Evolutionary conservation across 1,139 yeast genomes (phyloP).

Genomic region (Martiniozyma asiatica): DNA sequence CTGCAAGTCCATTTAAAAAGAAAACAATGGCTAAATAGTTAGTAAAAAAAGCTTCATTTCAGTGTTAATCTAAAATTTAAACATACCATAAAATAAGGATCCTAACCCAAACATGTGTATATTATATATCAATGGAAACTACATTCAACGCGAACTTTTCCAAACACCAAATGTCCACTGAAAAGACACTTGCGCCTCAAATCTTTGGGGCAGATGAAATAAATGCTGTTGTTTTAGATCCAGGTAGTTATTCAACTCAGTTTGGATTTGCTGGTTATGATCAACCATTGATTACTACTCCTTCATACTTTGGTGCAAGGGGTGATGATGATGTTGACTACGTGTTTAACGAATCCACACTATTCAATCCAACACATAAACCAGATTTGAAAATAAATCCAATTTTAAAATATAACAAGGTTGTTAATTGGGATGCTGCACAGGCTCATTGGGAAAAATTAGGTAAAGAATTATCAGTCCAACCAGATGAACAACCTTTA

Average conservation of each 20-base stretch:
- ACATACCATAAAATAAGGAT: slow-evolving; percentile 46
- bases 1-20: slow-evolving; percentile 65
- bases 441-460: slow-evolving; percentile 52
- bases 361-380: slow-evolving; percentile 41
- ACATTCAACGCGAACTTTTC: too few relatives aligned
- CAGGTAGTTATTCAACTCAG: slow-evolving; percentile 75
- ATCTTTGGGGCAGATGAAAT: slow-evolving; percentile 72
- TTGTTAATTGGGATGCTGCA: slow-evolving; percentile 68
- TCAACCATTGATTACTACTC: slow-evolving; percentile 64
- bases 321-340: too few relatives aligned
- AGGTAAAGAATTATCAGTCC: slow-evolving; percentile 38
- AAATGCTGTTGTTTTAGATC: slow-evolving; percentile 82
- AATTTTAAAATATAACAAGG: slow-evolving; percentile 47
- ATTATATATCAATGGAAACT: too few relatives aligned
- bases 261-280: slow-evolving; percentile 95
- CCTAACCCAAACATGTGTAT: slow-evolving; percentile 58
- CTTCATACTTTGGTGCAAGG: slow-evolving; percentile 43
- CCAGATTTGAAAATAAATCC: slow-evolving; percentile 41
- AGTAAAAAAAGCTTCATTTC: slow-evolving; percentile 4
- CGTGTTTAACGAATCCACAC: slow-evolving; percentile 42
- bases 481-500: slow-evolving; percentile 60
- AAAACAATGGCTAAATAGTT: slow-evolving; percentile 36
- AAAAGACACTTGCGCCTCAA: slow-evolving; percentile 26
- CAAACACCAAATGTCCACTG: slow-evolving; percentile 6
- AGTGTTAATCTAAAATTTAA: not conserved